phyloP scores from a whole-genome alignment of 2,329 filamentous ascomycete species.

The Hypomyces perniciosus region DNA sequence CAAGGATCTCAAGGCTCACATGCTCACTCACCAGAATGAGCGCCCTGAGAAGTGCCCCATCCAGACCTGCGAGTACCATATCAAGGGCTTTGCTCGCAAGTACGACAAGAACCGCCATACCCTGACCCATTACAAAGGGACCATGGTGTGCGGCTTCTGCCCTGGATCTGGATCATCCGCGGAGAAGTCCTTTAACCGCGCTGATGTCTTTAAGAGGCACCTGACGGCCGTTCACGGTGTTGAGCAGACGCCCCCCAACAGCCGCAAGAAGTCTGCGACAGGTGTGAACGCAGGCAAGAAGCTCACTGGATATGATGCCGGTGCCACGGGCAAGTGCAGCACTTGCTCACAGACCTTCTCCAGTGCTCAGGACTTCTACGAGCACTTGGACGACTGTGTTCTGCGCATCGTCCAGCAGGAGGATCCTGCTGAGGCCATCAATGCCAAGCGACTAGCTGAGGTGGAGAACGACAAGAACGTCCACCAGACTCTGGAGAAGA shows the following conservation, averaged over 20 bases:
- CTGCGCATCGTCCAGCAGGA: slow-evolving; percentile 66
- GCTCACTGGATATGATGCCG: slow-evolving; percentile 63
- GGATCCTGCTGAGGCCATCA: slow-evolving; percentile 63
- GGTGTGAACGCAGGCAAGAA: slow-evolving; percentile 50
- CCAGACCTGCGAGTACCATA: slow-evolving; percentile 82
- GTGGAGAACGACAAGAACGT: slow-evolving; percentile 60
- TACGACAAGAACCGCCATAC: slow-evolving; percentile 97
- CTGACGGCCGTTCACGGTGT: slow-evolving; percentile 86
- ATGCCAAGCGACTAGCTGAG: slow-evolving; percentile 59
- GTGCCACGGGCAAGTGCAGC: slow-evolving; percentile 89
- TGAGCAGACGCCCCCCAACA: slow-evolving; percentile 88
- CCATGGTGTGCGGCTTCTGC: slow-evolving; percentile 94
- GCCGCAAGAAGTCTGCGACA: slow-evolving; percentile 61
- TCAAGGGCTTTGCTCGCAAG: slow-evolving; percentile 88
- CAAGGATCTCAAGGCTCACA: slow-evolving; percentile 89
- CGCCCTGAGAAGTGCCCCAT: slow-evolving; percentile 93
- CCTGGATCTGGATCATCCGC: slow-evolving; percentile 80
- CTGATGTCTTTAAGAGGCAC: slow-evolving; percentile 93
- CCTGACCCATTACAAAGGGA: slow-evolving; percentile 92
- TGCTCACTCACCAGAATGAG: slow-evolving; percentile 88
- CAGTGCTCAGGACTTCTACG: slow-evolving; percentile 96
- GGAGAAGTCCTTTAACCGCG: slow-evolving; percentile 93
- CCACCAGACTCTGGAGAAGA: slow-evolving; percentile 57
- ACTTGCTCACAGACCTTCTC: slow-evolving; percentile 87
- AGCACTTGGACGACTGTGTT: slow-evolving; percentile 81